phyloP scores from a whole-genome alignment of 257 asterid genomes.

The Salvia rosmarinus region DNA sequence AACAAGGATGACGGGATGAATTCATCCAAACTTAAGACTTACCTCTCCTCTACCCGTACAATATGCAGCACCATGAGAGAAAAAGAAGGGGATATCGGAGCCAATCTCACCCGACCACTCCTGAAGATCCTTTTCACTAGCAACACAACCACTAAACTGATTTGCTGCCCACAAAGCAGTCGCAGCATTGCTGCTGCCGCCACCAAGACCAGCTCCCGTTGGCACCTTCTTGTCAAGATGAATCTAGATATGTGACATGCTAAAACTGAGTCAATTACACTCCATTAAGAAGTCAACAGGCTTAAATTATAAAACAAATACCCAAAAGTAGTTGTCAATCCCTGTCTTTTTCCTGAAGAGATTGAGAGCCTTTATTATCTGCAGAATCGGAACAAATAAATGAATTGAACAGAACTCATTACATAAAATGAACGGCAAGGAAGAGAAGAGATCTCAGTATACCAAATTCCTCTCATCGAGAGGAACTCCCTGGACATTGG shows the following conservation, averaged over 20 bases:
- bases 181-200: constrained; percentile 99
- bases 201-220: constrained; percentile 99
- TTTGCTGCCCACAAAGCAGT: constrained; percentile 99
- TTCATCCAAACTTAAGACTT: constrained; percentile 32
- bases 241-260: constrained; percentile 49
- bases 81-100: constrained; percentile 93
- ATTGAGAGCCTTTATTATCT: constrained; percentile 97
- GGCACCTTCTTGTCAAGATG: constrained; percentile 98
- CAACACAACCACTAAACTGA: constrained; percentile 83
- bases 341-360: constrained; percentile 93
- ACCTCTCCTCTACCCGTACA: constrained; percentile 89
- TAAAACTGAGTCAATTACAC: constrained; percentile 5
- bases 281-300: constrained; percentile 9
- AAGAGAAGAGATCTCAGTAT: constrained; percentile 28
- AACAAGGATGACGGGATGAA: constrained; percentile 4
- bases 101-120: constrained; percentile 98
- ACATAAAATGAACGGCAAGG: background rate
- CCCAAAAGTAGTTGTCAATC: constrained; percentile 79
- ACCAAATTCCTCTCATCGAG: constrained; percentile 86
- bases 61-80: constrained; percentile 94
- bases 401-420: background rate
- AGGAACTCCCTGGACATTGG: constrained; percentile 85
- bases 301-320: constrained; percentile 27
- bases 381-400: constrained; percentile 42
- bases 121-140: constrained; percentile 87